Conservation (phyloP, 83 land plant genomes). For the Picea engelmannii region DNA sequence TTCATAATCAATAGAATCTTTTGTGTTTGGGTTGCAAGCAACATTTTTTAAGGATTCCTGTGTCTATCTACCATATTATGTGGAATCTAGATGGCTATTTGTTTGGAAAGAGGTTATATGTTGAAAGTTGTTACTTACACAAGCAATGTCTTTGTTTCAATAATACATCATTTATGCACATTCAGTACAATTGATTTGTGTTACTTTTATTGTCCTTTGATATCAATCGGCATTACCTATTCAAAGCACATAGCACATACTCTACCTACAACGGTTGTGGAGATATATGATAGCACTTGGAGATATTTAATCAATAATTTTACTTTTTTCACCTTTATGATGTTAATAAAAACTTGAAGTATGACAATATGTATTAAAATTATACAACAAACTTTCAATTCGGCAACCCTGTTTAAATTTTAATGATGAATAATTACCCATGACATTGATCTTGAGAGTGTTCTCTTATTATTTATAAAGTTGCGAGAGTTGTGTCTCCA, state of each 20-base stretch:
- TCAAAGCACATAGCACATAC: slow-evolving; percentile 85
- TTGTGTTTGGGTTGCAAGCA: slow-evolving; percentile 41
- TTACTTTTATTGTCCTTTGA: neutral
- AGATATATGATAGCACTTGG: slow-evolving; percentile 71
- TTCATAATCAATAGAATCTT: neutral
- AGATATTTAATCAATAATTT: slow-evolving; percentile 49
- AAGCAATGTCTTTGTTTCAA: neutral
- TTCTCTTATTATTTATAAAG: too few relatives aligned
- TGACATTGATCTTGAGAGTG: too few relatives aligned
- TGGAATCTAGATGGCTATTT: slow-evolving; percentile 92
- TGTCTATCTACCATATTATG: slow-evolving; percentile 75
- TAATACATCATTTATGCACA: neutral
- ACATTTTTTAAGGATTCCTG: slow-evolving; percentile 76
- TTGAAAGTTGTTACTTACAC: neutral
- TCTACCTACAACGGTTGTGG: slow-evolving; percentile 59
- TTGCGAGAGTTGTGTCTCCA: too few relatives aligned
- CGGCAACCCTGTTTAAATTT: neutral
- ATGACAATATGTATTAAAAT: neutral
- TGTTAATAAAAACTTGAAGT: neutral
- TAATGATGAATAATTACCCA: neutral
- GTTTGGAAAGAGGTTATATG: slow-evolving; percentile 47
- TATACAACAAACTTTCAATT: neutral
- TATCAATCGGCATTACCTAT: slow-evolving; percentile 75
- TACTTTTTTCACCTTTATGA: neutral
- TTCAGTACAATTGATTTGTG: neutral